These are phyloP conservation scores for Entelexis sorbosivorans DNA, from an alignment of 1,139 yeast species.

Conservation along the genomic window DNA sequence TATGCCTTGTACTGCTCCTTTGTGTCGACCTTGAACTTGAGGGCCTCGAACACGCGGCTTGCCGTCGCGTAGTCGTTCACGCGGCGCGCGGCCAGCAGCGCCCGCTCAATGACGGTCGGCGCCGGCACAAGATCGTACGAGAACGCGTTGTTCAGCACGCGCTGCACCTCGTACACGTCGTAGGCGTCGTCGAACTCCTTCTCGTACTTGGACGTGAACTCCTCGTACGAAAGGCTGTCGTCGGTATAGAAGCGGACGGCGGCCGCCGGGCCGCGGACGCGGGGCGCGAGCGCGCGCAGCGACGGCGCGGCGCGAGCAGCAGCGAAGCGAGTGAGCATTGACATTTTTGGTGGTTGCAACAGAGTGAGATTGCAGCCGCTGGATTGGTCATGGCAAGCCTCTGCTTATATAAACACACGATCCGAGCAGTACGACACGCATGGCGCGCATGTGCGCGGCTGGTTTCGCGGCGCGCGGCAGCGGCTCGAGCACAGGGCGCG, in stretches of 20 bases:
- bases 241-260: conserved; percentile 21
- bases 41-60: conserved; percentile 90
- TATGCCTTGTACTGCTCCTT: conserved; percentile 89
- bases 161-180: conserved; percentile 93
- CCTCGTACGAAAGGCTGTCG: conserved; percentile 24
- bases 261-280: conserved; percentile 3
- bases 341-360: neutral
- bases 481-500: too few relatives aligned
- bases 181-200: conserved; percentile 96
- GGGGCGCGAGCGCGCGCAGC: conserved; percentile 11
- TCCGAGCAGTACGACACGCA: conserved; percentile 1
- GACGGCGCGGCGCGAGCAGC: conserved; percentile 13
- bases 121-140: conserved; percentile 98
- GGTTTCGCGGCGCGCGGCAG: neutral
- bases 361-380: neutral
- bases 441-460: neutral
- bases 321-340: conserved; percentile 19
- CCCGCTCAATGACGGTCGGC: conserved; percentile 90
- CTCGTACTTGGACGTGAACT: conserved; percentile 44
- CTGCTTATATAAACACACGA: neutral
- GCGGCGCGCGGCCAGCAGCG: conserved; percentile 96
- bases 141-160: conserved; percentile 91
- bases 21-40: conserved; percentile 91
- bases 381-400: conserved; percentile 14
- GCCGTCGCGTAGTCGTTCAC: conserved; percentile 98